Base-by-base conservation (phyloP, 1,284 basidiomycete genomes). In the Paramarasmius palmivorus region DNA sequence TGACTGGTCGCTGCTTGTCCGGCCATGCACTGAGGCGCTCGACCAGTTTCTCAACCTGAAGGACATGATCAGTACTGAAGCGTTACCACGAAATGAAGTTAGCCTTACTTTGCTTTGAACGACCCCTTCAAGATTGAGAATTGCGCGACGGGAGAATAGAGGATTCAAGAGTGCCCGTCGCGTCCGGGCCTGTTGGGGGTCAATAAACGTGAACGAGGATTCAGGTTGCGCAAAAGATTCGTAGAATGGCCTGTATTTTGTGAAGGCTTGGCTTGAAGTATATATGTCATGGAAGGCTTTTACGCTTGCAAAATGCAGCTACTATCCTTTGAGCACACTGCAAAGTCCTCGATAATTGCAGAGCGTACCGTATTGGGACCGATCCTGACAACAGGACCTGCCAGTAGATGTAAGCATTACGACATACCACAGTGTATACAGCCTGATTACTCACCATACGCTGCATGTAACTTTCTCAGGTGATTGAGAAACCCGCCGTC, bases 71-170 rank as follows among this genome's bases (percentile, higher is more conserved):
- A 42, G 49, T n/a, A 60, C 17, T 49, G n/a, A n/a, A n/a, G 22
- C n/a, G 59, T 49, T 22, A 57, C 49, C 3, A 57, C 22, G 58
- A 17, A 53, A 47, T n/a, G n/a, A 4, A 26, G 2, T 7, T 12
- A n/a, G 9, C 15, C n/a, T 20, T 12, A 47, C 60, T 17, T 15
- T 64, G 26, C 59, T 52, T 42, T 59, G 59, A 19, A 68, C 42
- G 15, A 64, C 12, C 19, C 55, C 17, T 37, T 68, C 63, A 23
- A 66, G 54, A 22, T 59, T 46, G 19, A 67, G 15, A 37, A 67
- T 61, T 1, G 63, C 59, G n/a, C 58, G 56, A 14, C 67, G 58
- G 2, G 65, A 67, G 52, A 68, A 67, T n/a, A 64, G 50, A 1
- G 63, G 61, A 20, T 49, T 53, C 12, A 65, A 50, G 26, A 65